phyloP scores from a whole-genome alignment of 306 rosid genomes.

The Senna tora region DNA sequence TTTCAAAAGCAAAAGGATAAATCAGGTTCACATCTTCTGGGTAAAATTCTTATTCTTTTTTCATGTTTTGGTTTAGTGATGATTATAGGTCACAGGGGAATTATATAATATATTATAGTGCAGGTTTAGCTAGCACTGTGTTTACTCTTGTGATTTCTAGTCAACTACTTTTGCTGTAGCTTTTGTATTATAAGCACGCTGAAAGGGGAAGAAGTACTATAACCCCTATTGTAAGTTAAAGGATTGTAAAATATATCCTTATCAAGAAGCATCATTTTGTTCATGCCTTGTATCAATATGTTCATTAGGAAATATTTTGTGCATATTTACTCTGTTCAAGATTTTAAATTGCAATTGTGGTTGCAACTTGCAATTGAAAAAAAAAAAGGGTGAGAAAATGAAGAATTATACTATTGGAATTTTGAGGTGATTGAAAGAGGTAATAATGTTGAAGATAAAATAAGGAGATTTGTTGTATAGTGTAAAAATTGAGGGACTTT shows the following conservation, averaged over 20 bases:
- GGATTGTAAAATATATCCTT: conserved; percentile 60
- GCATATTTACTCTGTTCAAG: neutral
- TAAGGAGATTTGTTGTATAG: no score
- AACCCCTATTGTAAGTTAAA: conserved; percentile 45
- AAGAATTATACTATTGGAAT: no score
- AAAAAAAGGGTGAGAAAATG: no score
- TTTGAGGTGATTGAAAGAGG: no score
- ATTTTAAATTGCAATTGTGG: neutral
- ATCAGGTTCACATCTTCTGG: conserved; percentile 43
- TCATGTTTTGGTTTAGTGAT: conserved; percentile 44
- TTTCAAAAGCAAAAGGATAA: conserved; percentile 37
- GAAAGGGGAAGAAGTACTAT: conserved; percentile 42
- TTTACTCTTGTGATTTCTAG: conserved; percentile 39
- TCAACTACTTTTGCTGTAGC: conserved; percentile 45
- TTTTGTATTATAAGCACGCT: conserved; percentile 60
- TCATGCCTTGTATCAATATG: neutral
- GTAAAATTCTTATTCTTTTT: conserved; percentile 52
- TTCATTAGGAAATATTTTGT: no score
- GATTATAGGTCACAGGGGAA: conserved; percentile 59
- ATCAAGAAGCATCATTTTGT: conserved; percentile 43
- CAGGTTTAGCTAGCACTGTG: conserved; percentile 47
- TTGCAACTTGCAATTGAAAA: neutral
- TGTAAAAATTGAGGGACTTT: no score
- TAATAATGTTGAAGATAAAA: no score
- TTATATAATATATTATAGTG: conserved; percentile 57